These are phyloP conservation scores for Fraxinus quadrangulata DNA, from an alignment of 257 asterid genomes.

Conservation along the genomic window DNA sequence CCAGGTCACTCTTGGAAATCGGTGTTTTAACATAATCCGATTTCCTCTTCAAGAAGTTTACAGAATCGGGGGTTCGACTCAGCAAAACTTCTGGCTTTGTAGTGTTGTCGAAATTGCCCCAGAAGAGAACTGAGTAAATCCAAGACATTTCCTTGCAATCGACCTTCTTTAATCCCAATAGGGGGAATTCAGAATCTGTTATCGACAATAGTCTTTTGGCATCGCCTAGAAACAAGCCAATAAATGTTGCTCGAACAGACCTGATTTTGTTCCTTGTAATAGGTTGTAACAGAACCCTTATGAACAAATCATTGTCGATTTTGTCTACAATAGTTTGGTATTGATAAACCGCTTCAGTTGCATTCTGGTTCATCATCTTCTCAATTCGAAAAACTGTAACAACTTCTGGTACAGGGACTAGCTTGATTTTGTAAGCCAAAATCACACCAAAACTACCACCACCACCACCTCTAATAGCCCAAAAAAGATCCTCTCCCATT, in stretches of 20 bases:
- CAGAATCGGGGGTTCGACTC: slow-evolving; percentile 11
- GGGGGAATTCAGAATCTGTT: slow-evolving; percentile 28
- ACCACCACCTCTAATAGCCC: slow-evolving; percentile 45
- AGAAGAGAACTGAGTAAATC: slow-evolving; percentile 43
- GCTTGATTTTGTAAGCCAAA: slow-evolving; percentile 32
- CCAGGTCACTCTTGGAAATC: slow-evolving; percentile 23
- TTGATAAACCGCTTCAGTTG: slow-evolving; percentile 19
- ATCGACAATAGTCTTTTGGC: slow-evolving; percentile 24
- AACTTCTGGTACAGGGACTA: slow-evolving; percentile 30
- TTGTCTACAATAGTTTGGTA: slow-evolving; percentile 26
- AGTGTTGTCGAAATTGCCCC: slow-evolving; percentile 34
- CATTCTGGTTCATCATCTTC: slow-evolving; percentile 16
- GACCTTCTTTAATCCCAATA: slow-evolving; percentile 15
- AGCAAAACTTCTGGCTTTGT: slow-evolving; percentile 19
- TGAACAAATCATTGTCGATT: slow-evolving; percentile 37
- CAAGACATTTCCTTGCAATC: slow-evolving; percentile 37
- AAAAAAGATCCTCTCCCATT: slow-evolving; percentile 53
- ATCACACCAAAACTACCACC: slow-evolving; percentile 40
- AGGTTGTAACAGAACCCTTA: slow-evolving; percentile 35
- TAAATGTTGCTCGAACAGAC: slow-evolving; percentile 29
- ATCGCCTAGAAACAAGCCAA: slow-evolving; percentile 34
- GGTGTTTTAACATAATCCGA: slow-evolving; percentile 40
- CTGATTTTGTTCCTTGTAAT: slow-evolving; percentile 20
- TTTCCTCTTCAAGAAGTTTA: slow-evolving; percentile 39
- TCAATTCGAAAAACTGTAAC: slow-evolving; percentile 33